A percentile compares a stretch with the other conserved stretches of the same genome.
Conservation (phyloP, 164 flowering plant genomes). For the Berberis vulgaris region DNA sequence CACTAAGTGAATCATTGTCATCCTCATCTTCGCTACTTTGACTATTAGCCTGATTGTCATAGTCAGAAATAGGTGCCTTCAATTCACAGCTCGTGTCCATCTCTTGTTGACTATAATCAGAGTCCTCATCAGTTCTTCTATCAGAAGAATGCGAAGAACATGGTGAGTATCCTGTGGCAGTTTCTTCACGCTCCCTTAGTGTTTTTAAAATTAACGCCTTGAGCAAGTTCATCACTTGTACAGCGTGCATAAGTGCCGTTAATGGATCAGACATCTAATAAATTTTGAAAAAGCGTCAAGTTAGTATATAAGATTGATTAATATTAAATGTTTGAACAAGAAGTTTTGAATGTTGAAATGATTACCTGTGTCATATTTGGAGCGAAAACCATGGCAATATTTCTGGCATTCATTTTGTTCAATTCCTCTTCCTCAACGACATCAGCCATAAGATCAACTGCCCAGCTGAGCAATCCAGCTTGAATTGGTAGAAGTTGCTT, state of each 20-base stretch:
- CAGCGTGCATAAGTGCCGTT: conserved; percentile 97
- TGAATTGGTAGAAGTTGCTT: conserved; percentile 75
- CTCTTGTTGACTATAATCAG: conserved; percentile 49
- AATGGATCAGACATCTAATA: conserved; percentile 95
- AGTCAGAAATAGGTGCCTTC: conserved; percentile 35
- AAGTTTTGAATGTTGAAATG: neutral
- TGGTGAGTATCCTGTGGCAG: conserved; percentile 52
- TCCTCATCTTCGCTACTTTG: conserved; percentile 33
- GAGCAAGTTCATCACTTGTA: conserved; percentile 97
- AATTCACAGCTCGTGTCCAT: conserved; percentile 57
- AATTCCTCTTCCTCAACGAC: conserved; percentile 85
- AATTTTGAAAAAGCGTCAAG: neutral
- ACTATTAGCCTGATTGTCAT: conserved; percentile 24
- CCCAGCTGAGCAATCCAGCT: conserved; percentile 81
- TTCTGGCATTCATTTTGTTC: conserved; percentile 95
- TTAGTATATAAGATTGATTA: neutral
- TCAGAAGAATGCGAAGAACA: conserved; percentile 50
- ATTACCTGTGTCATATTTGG: conserved; percentile 97
- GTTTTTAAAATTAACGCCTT: conserved; percentile 73
- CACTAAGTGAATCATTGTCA: conserved; percentile 34
- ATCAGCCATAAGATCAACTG: conserved; percentile 92
- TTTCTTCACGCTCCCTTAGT: conserved; percentile 68
- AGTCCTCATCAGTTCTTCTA: conserved; percentile 41
- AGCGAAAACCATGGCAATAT: conserved; percentile 33
- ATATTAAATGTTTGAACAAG: neutral